Evolutionary conservation across 371 early-diverging fungal species (phyloP), one percentile per base, ranked within the genome.

Genomic region (Cokeromyces recurvatus): DNA sequence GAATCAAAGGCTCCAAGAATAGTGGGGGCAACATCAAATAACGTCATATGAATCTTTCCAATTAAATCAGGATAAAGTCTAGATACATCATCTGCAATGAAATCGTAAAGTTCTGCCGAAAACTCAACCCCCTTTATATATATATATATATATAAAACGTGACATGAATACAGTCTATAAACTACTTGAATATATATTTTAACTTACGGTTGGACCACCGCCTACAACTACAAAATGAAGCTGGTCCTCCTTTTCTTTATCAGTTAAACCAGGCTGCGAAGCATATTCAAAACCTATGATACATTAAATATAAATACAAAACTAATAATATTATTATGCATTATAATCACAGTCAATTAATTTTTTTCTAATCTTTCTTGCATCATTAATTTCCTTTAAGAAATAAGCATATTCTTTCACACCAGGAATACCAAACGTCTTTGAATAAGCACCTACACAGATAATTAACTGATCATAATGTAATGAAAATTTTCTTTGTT

Each of bases 201-300:
- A 38, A 14, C 36, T 55, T 62, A 72, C 72, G 8, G 87, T 87
- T 5, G 87, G 87, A 0, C 92, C 92, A 36, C 90, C 90, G 1
- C 92, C 92, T 16, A 89, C 85, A 10, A 88, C 81, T 9, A 88
- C 93, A 71, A 95, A 87, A 46, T 89, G 86, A 42, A 95, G 64
- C 46, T 86, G 56, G 9, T 86, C 81, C 17, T 77, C 60, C 48
- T 79, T 71, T 56, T 92, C 90, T 29, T 77, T 72, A 9, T 76
- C 77, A 2, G 73, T 74, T 31, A 63, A 64, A 22, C 57, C 84
- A 63, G 85, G 90, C 64, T 64, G 78, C 44, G 55, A 71, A 1
- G 93, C 95, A 14, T 82, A 68, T 55, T 94, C 94, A 65, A 93
- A 81, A 48, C 75, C 71, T 71, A 43, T 4, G 35, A 24, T 11